A percentile compares a stretch with the other conserved stretches of the same genome.
These are phyloP conservation scores for Cetradonia linearis DNA, from an alignment of 495 filamentous ascomycete genomes.

Conservation along the genomic window DNA sequence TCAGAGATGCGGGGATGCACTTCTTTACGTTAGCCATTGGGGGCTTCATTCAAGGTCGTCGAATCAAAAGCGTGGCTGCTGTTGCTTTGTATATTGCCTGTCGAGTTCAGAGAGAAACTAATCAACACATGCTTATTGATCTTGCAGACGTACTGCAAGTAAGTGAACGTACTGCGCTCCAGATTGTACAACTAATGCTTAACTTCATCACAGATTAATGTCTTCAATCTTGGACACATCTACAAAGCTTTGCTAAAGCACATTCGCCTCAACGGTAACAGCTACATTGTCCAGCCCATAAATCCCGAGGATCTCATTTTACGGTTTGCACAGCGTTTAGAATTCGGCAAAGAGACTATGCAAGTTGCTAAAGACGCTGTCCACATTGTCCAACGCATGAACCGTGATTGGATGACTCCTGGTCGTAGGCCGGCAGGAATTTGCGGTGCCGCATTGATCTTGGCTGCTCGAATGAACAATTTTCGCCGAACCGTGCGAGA, in stretches of 20 bases:
- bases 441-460: slow-evolving; percentile 85
- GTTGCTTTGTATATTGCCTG: slow-evolving; percentile 83
- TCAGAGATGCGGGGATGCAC: slow-evolving; percentile 52
- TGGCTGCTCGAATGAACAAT: slow-evolving; percentile 95
- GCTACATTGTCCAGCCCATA: slow-evolving; percentile 47
- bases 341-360: slow-evolving; percentile 68
- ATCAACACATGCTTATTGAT: slow-evolving; percentile 78
- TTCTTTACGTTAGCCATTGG: slow-evolving; percentile 69
- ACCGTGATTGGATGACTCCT: slow-evolving; percentile 87
- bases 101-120: slow-evolving; percentile 48
- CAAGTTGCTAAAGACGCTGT: slow-evolving; percentile 78
- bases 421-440: slow-evolving; percentile 89
- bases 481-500: slow-evolving; percentile 84
- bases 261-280: slow-evolving; percentile 43
- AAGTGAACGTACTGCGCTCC: slow-evolving; percentile 11
- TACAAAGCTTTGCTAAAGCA: slow-evolving; percentile 68
- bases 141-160: slow-evolving; percentile 71
- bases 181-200: slow-evolving; percentile 14
- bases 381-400: slow-evolving; percentile 82
- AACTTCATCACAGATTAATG: slow-evolving; percentile 54
- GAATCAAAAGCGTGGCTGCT: slow-evolving; percentile 71
- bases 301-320: slow-evolving; percentile 79
- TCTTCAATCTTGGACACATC: slow-evolving; percentile 77
- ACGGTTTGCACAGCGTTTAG: slow-evolving; percentile 78
- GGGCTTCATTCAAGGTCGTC: slow-evolving; percentile 78